phyloP scores from a whole-genome alignment of 192 early-diverging fungal species.

The Umbelopsis sp. region DNA sequence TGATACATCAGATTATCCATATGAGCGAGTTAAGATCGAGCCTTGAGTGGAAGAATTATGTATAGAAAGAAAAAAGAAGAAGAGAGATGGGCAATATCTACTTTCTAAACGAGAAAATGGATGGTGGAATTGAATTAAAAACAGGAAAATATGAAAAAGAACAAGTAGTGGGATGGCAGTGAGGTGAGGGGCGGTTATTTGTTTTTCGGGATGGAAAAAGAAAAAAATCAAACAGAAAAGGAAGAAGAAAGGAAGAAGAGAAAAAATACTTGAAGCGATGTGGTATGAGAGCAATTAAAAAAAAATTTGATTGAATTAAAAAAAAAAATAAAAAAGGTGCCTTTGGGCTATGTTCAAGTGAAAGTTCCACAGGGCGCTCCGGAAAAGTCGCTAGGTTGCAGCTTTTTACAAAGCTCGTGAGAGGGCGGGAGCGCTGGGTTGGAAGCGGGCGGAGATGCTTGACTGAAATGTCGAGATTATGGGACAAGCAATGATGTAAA shows the following conservation, averaged over 20 bases:
- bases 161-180: neutral
- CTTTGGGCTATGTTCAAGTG: slow-evolving; percentile 1
- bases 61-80: neutral
- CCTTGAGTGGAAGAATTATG: neutral
- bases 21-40: neutral
- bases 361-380: slow-evolving; percentile 19
- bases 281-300: too few species aligned
- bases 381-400: slow-evolving; percentile 12
- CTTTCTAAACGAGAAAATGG: slow-evolving; percentile 11
- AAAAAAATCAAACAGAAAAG: neutral
- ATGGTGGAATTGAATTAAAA: neutral
- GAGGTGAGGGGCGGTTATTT: neutral
- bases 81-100: neutral
- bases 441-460: slow-evolving; percentile 4
- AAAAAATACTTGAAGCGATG: too few species aligned
- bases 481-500: neutral
- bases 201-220: neutral
- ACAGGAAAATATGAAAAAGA: neutral
- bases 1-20: slow-evolving; percentile 12
- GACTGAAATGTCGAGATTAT: slow-evolving; percentile 5
- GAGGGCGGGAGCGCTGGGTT: slow-evolving; percentile 20
- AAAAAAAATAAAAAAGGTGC: neutral
- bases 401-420: slow-evolving; percentile 17
- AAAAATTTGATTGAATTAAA: neutral
- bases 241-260: neutral